Conservation (phyloP, 441 rosid genomes). For the Jatropha multifida region DNA sequence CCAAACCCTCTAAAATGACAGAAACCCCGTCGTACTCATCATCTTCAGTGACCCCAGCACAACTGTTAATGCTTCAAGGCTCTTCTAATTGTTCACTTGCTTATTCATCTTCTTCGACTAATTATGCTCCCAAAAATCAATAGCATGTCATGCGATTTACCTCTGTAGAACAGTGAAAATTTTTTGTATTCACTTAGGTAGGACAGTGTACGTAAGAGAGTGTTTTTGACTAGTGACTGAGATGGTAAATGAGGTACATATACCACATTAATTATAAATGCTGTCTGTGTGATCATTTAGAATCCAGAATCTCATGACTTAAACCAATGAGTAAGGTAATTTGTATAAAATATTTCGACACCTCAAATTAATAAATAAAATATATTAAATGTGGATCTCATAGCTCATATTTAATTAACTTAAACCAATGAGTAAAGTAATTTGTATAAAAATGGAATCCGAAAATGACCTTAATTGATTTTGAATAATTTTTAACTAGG, state of each 20-base stretch:
- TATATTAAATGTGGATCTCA: too few relatives aligned
- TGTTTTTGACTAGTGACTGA: neutral
- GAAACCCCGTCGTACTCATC: conserved; percentile 37
- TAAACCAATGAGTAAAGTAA: too few relatives aligned
- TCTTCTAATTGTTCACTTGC: conserved; percentile 48
- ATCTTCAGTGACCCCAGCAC: conserved; percentile 48
- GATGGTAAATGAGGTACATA: neutral
- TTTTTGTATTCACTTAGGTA: neutral
- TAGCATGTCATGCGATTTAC: neutral
- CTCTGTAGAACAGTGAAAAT: neutral
- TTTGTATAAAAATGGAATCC: too few relatives aligned
- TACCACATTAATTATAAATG: too few relatives aligned
- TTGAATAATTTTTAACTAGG: too few relatives aligned
- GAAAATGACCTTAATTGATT: too few relatives aligned
- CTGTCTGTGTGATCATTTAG: too few relatives aligned
- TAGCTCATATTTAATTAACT: too few relatives aligned
- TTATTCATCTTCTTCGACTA: conserved; percentile 48
- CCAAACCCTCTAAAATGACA: conserved; percentile 22
- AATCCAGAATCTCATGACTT: too few relatives aligned
- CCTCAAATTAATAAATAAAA: too few relatives aligned
- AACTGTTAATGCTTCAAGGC: conserved; percentile 42
- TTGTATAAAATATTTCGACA: too few relatives aligned
- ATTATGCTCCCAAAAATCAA: conserved; percentile 30
- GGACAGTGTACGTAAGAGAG: neutral
- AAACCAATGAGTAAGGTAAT: too few relatives aligned